Conservation (phyloP, 2,329 filamentous ascomycete species). For the Exophiala xenobiotica region DNA sequence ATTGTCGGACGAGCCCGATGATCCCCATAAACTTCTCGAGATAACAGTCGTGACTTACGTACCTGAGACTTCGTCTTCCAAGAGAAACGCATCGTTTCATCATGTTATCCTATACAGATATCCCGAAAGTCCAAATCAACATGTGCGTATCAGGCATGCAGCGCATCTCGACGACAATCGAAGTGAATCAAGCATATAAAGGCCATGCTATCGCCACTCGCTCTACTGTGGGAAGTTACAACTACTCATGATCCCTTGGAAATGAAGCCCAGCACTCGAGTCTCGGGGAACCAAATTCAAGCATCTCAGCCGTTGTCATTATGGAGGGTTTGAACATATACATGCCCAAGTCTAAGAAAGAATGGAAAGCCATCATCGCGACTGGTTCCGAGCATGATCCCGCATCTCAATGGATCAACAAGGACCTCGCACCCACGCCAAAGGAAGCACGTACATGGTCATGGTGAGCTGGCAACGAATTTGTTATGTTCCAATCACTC, state of each 20-base stretch:
- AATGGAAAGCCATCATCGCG: background rate
- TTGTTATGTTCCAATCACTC: background rate
- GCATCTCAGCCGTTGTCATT: background rate
- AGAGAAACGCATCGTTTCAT: background rate
- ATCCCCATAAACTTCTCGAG: background rate
- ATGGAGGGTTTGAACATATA: background rate
- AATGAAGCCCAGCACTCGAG: background rate
- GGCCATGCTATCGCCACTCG: background rate
- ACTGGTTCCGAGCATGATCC: background rate
- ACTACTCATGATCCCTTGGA: background rate
- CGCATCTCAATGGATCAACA: constrained; percentile 2
- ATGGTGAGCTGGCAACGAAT: constrained; percentile 68
- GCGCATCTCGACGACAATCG: background rate
- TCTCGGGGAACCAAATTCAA: background rate
- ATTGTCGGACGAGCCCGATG: background rate
- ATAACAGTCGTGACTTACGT: background rate
- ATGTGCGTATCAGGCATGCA: background rate
- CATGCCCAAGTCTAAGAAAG: background rate
- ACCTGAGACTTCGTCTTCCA: background rate
- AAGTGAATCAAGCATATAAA: background rate
- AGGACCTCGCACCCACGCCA: constrained; percentile 60
- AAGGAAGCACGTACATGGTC: constrained; percentile 78
- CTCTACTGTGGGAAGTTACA: background rate
- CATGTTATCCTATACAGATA: background rate
- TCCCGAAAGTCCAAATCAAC: background rate